These are phyloP conservation scores for Lactarius quietus DNA, from an alignment of 768 basidiomycete species.

Conservation along the genomic window DNA sequence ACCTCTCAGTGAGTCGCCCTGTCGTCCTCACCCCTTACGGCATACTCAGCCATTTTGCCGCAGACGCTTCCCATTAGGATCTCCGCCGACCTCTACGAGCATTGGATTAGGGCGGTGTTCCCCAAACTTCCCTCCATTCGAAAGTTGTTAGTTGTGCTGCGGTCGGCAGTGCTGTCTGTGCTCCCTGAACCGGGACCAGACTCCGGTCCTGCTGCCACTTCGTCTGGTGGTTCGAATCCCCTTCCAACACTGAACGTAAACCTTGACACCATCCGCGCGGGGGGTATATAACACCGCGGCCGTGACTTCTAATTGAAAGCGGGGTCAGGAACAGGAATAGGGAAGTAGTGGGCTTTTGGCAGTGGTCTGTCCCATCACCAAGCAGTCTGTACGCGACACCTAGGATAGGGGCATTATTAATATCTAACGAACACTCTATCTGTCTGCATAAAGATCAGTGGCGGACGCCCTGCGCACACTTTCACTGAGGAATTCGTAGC, in stretches of 20 bases:
- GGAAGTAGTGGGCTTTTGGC: neutral
- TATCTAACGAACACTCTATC: neutral
- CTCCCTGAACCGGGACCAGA: neutral
- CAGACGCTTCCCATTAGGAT: constrained; percentile 12
- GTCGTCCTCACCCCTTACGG: neutral
- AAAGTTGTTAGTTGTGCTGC: neutral
- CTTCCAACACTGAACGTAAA: constrained; percentile 7
- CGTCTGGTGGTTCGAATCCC: neutral
- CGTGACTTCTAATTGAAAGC: neutral
- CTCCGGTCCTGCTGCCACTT: neutral
- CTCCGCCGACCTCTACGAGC: constrained; percentile 6
- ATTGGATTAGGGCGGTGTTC: constrained; percentile 6
- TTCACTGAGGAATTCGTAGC: constrained; percentile 32
- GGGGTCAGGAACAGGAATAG: neutral
- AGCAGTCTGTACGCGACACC: neutral
- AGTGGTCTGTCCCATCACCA: neutral
- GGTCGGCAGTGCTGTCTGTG: neutral
- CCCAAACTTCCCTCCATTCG: constrained; percentile 14
- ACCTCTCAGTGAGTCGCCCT: neutral
- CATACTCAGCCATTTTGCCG: neutral
- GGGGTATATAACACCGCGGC: neutral
- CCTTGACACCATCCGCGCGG: neutral
- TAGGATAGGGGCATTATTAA: too few relatives aligned
- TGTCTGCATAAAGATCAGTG: neutral
- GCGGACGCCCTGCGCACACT: neutral